Base-by-base conservation (phyloP, 2,329 filamentous ascomycete genomes). In the Curvularia spicifera region DNA sequence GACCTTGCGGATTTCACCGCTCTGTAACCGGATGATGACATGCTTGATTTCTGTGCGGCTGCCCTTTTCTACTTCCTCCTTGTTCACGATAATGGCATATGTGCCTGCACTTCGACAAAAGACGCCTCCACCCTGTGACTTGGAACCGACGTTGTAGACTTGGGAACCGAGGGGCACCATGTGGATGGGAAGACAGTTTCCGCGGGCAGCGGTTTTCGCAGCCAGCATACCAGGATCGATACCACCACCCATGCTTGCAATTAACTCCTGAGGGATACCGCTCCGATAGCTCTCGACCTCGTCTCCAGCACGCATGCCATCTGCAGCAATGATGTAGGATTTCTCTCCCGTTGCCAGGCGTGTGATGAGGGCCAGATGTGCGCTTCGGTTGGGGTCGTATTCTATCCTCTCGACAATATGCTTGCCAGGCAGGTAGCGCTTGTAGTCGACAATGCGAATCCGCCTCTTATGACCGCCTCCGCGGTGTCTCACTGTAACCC, bases 41-140 rank as follows among this genome's bases (percentile, higher is more conserved):
- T 91, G 92, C 71, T 89, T 88, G 66, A 90, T 87, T 45, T 86
- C 87, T 78, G 90, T 86, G 50, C 83, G 80, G 57, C 76, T 76
- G 50, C 76, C 71, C 50, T 85, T 85, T 73, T 89, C 87, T 7
- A 71, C 68, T 68, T 95, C 91, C 54, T 96, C 92, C 80, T 97
- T 98, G 69, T 92, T 89, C 47, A 97, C 86, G 13, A 99, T 87
- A 2, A 91, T 89, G 22, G 91, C 95, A 72, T 93, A 93, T 9
- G 95, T 98, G 45, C 95, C 95, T 1, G 96, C 95, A 75, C 93
- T 96, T 62, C 95, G 89, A 76, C 95, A 99, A 76, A 99, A 95
- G 20, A 97, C 92, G 13, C 91, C 95, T 24, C 89, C 86, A 58
- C 88, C 89, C 31, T 86, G 84, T 4, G 87, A 84, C 26, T 89